Evolutionary conservation across 2,329 filamentous ascomycete genomes (phyloP).

Genomic region (Cercospora sesami): DNA sequence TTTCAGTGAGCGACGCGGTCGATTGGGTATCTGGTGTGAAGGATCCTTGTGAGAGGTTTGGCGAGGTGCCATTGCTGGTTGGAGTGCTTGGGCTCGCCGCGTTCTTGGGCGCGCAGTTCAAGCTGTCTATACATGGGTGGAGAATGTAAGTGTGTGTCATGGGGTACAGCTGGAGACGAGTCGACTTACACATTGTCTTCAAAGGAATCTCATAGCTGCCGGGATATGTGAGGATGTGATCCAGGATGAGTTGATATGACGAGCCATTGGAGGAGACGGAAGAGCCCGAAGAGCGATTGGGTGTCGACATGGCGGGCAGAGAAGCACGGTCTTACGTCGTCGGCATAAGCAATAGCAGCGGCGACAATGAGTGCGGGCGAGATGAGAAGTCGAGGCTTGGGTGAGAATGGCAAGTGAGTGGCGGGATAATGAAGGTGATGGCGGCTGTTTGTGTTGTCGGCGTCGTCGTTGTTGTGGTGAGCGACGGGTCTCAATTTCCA

Average conservation of each 20-base stretch:
- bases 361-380: neutral
- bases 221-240: conserved; percentile 62
- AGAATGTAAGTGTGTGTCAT: neutral
- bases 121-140: conserved; percentile 43
- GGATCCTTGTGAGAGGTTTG: conserved; percentile 39
- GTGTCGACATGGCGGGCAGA: conserved; percentile 17
- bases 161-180: neutral
- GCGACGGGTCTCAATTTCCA: neutral
- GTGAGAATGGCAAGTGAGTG: conserved; percentile 6
- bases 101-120: conserved; percentile 61
- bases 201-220: conserved; percentile 65
- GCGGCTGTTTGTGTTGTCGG: neutral
- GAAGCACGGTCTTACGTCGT: neutral
- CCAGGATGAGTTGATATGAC: conserved; percentile 51
- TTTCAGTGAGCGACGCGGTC: conserved; percentile 51
- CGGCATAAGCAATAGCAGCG: conserved; percentile 12
- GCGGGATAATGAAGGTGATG: neutral
- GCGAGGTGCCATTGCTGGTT: conserved; percentile 40
- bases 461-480: neutral
- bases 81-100: conserved; percentile 37
- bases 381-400: neutral
- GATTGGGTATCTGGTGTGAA: conserved; percentile 30
- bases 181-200: conserved; percentile 57
- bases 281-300: conserved; percentile 32
- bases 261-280: conserved; percentile 46